Conservation (phyloP, 371 early-diverging fungal genomes). For the Syncephalastrum contaminatum region DNA sequence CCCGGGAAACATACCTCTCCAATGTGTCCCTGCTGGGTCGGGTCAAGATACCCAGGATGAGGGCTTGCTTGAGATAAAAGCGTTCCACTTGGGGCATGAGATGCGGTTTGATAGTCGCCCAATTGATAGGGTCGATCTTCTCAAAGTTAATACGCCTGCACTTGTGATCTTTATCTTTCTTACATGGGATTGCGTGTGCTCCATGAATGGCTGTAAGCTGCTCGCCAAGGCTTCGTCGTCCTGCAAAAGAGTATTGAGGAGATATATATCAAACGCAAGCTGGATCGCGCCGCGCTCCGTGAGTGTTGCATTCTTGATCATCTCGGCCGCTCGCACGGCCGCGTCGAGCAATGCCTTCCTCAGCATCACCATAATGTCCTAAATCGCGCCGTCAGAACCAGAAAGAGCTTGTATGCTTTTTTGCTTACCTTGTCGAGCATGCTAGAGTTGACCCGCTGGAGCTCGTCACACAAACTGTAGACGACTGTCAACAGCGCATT, state of each 20-base stretch:
- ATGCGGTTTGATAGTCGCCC: constrained; percentile 50
- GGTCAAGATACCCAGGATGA: constrained; percentile 48
- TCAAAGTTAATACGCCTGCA: not conserved
- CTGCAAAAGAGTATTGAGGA: constrained; percentile 36
- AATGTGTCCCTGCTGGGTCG: constrained; percentile 39
- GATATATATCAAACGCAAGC: constrained; percentile 52
- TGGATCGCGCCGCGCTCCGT: constrained; percentile 57
- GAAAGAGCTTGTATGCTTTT: too few relatives aligned
- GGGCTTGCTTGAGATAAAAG: constrained; percentile 45
- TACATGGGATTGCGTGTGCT: constrained; percentile 24
- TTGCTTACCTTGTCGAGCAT: constrained; percentile 38
- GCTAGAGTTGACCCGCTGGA: constrained; percentile 42
- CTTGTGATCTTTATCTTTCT: not conserved
- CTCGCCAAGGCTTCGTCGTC: constrained; percentile 8
- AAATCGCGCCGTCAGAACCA: too few relatives aligned
- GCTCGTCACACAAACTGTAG: constrained; percentile 47
- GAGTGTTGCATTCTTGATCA: constrained; percentile 5
- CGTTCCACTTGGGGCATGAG: constrained; percentile 43
- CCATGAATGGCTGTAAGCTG: constrained; percentile 13
- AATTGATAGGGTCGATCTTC: constrained; percentile 60
- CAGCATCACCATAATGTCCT: too few relatives aligned
- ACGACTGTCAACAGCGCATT: constrained; percentile 33
- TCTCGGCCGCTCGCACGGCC: too few relatives aligned
- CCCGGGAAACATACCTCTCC: constrained; percentile 38
- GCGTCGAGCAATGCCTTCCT: too few relatives aligned